phyloP scores from a whole-genome alignment of 208 protist genomes.

The Wallacemonas collosoma region DNA sequence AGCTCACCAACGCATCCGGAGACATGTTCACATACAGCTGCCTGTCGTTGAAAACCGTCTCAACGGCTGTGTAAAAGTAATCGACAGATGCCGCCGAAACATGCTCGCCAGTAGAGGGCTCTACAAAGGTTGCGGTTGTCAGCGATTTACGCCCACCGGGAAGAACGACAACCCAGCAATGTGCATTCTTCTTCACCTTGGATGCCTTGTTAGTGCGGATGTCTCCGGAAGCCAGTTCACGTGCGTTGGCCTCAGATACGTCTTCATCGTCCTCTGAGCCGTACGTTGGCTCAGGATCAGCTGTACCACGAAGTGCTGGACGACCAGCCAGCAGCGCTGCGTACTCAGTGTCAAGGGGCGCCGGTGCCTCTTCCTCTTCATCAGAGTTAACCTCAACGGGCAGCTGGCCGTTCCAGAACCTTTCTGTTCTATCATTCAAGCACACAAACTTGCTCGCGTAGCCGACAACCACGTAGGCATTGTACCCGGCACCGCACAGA shows the following conservation, averaged over 20 bases:
- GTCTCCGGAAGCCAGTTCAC: neutral
- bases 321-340: slow-evolving; percentile 62
- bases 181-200: slow-evolving; percentile 34
- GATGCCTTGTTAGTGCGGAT: neutral
- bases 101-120: slow-evolving; percentile 82
- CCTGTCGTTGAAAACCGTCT: slow-evolving; percentile 87
- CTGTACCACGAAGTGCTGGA: slow-evolving; percentile 41
- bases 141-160: slow-evolving; percentile 62
- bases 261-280: slow-evolving; percentile 18
- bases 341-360: slow-evolving; percentile 50
- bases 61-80: slow-evolving; percentile 77
- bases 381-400: slow-evolving; percentile 65
- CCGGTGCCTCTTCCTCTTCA: slow-evolving; percentile 50
- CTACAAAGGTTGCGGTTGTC: slow-evolving; percentile 76
- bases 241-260: neutral
- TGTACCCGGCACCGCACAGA: slow-evolving; percentile 89
- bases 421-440: slow-evolving; percentile 70
- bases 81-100: slow-evolving; percentile 42
- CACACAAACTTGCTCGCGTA: slow-evolving; percentile 74
- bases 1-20: slow-evolving; percentile 50
- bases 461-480: slow-evolving; percentile 90
- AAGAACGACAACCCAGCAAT: slow-evolving; percentile 90
- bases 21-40: slow-evolving; percentile 92
- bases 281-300: slow-evolving; percentile 41
- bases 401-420: slow-evolving; percentile 51